Evolutionary conservation across 2,329 filamentous ascomycete genomes (phyloP).

Genomic region (Graphilbum fragrans): DNA sequence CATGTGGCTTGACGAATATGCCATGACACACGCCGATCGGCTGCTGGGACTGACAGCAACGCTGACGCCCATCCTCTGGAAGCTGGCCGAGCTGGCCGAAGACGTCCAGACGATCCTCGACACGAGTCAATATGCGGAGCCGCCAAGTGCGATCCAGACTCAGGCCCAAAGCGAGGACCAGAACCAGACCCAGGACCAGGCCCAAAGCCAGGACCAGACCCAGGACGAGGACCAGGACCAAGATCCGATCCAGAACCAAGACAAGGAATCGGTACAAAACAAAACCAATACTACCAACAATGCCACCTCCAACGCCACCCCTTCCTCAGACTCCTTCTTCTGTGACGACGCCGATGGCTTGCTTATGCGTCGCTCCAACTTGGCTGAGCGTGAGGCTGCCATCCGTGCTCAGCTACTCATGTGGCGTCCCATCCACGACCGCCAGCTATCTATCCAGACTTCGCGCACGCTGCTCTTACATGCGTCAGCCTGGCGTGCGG

Average conservation of each 20-base stretch:
- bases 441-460: slow-evolving; percentile 5
- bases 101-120: slow-evolving; percentile 7
- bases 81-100: slow-evolving; percentile 7
- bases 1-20: slow-evolving; percentile 8
- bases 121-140: too few relatives aligned
- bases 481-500: slow-evolving; percentile 8
- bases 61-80: slow-evolving; percentile 6
- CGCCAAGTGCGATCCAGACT: too few relatives aligned
- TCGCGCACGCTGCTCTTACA: slow-evolving; percentile 8
- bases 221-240: too few relatives aligned
- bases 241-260: too few relatives aligned
- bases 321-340: too few relatives aligned
- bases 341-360: too few relatives aligned
- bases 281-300: too few relatives aligned
- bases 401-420: slow-evolving; percentile 7
- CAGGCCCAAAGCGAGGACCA: too few relatives aligned
- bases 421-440: slow-evolving; percentile 9
- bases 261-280: too few relatives aligned
- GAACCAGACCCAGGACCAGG: too few relatives aligned
- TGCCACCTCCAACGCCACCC: too few relatives aligned
- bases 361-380: slow-evolving; percentile 2
- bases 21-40: slow-evolving; percentile 8
- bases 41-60: slow-evolving; percentile 8
- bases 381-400: slow-evolving; percentile 5
- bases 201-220: too few relatives aligned